Percentiles rank a stretch among this genome's conserved stretches.
Evolutionary conservation across 441 rosid genomes (phyloP).

Genomic region (Adansonia grandidieri): DNA sequence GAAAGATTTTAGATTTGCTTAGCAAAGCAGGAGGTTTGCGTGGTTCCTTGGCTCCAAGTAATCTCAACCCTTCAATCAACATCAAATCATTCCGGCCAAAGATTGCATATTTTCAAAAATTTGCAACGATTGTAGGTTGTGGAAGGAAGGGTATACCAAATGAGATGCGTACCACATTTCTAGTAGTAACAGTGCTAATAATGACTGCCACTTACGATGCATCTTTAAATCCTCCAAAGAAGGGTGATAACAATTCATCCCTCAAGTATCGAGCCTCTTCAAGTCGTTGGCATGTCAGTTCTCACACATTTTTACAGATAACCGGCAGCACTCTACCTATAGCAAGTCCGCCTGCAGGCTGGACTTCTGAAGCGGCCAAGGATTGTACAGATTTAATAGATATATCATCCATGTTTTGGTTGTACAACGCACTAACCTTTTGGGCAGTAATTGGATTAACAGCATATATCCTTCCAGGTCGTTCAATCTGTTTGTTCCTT

Average conservation of each 20-base stretch:
- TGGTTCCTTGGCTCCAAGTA: neutral
- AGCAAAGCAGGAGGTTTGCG: slow-evolving; percentile 21
- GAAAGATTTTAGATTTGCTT: slow-evolving; percentile 6
- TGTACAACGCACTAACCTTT: neutral
- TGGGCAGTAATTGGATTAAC: neutral
- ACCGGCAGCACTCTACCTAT: neutral
- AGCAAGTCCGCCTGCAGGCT: neutral
- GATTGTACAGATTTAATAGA: neutral
- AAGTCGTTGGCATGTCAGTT: no score
- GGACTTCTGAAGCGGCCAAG: neutral
- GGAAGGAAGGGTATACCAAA: slow-evolving; percentile 19
- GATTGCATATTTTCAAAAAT: neutral
- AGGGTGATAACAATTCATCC: no score
- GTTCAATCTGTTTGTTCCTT: neutral
- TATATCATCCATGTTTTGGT: neutral
- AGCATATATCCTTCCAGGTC: neutral
- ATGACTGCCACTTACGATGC: slow-evolving; percentile 39
- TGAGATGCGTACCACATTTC: slow-evolving; percentile 29
- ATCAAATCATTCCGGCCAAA: neutral
- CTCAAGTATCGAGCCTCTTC: no score
- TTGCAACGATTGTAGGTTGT: slow-evolving; percentile 8
- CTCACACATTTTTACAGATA: no score
- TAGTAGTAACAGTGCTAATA: slow-evolving; percentile 25
- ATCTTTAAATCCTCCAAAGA: slow-evolving; percentile 27
- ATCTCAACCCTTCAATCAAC: neutral